A percentile compares a stretch with the other conserved stretches of the same genome.
Conservation (phyloP, 306 rosid genomes). For the Phaseolus lunatus region DNA sequence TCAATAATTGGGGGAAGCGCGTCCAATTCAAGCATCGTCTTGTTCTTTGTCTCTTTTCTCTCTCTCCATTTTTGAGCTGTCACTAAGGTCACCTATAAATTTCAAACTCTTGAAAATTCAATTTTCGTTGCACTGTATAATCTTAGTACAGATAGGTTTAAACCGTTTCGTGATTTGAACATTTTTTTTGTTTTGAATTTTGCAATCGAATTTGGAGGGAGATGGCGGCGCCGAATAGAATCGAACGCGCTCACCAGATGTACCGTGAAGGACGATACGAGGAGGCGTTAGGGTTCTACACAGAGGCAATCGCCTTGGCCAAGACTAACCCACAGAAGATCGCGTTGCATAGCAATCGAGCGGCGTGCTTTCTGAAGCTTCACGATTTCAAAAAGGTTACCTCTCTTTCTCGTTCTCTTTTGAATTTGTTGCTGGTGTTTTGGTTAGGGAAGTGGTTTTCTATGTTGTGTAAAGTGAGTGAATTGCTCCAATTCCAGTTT, state of each 20-base stretch:
- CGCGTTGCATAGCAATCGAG: slow-evolving; percentile 85
- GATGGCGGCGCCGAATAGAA: slow-evolving; percentile 85
- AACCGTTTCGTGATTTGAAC: neutral
- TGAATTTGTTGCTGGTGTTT: neutral
- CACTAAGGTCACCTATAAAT: neutral
- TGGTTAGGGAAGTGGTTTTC: neutral
- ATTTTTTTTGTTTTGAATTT: neutral
- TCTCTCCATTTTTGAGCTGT: neutral
- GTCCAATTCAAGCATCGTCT: slow-evolving; percentile 5
- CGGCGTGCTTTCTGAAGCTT: slow-evolving; percentile 92
- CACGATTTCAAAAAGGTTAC: slow-evolving; percentile 81
- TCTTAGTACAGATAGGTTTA: neutral
- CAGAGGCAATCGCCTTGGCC: slow-evolving; percentile 80
- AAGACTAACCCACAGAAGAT: slow-evolving; percentile 79
- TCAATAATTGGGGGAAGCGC: slow-evolving; percentile 25
- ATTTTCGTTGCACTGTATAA: neutral
- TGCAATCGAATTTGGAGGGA: slow-evolving; percentile 12
- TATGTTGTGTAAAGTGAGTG: neutral
- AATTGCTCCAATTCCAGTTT: neutral
- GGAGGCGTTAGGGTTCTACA: slow-evolving; percentile 84
- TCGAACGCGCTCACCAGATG: slow-evolving; percentile 88
- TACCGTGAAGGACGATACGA: slow-evolving; percentile 80
- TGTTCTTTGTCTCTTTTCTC: neutral
- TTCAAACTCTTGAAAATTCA: neutral
- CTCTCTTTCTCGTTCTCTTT: neutral